Base-by-base conservation (phyloP, 768 basidiomycete genomes). In the Tylopilus intermedius region DNA sequence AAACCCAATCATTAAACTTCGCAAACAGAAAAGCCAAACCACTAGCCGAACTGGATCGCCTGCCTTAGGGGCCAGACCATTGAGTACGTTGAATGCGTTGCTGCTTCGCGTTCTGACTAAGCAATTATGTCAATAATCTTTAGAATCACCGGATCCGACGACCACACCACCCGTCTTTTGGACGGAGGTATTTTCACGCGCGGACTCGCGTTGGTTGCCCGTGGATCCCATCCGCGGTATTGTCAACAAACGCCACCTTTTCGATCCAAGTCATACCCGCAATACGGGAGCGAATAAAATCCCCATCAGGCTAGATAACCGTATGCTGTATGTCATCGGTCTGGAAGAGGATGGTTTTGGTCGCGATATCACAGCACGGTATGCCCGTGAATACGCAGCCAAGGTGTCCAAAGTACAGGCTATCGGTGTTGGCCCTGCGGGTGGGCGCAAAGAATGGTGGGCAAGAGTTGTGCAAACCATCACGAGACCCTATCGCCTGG, bases 121-220 rank as follows among this genome's bases (percentile, higher is more conserved):
- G 56, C 51, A 58, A 53, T 60, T 60, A 55, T 63, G 64, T 62
- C 58, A 66, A 57, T 35, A 39, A 8, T 41, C 9, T 56, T 47
- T 21, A 68, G 68, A 58, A 47, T 56, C 65, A 2, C 57, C 50
- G 29, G 80, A 88, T 68, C 86, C 85, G 47, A 73, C 71, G 35
- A 76, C 57, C 48, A 83, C 83, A 9, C 85, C 92, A 3, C 94
- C 95, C 1, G 86, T 94, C 4, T 91, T 94, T 68, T 99, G 96
- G 96, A 90, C 89, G 0, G 96, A 99, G 69, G 90, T 96, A 0
- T 99, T 94, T 71, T 94, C 92, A 8, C 84, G 90, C 21, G 83
- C 94, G 7, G 93, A 96, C 71, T 82, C 79, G 13, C 82, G 86
- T 33, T 99, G 96, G 96, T 72, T 98, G 13, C 86, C 94, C 0